Percentiles rank a stretch among this genome's conserved stretches.
Conservation (phyloP, 176 grass and related monocot genomes). For the Rhynchospora pubera region DNA sequence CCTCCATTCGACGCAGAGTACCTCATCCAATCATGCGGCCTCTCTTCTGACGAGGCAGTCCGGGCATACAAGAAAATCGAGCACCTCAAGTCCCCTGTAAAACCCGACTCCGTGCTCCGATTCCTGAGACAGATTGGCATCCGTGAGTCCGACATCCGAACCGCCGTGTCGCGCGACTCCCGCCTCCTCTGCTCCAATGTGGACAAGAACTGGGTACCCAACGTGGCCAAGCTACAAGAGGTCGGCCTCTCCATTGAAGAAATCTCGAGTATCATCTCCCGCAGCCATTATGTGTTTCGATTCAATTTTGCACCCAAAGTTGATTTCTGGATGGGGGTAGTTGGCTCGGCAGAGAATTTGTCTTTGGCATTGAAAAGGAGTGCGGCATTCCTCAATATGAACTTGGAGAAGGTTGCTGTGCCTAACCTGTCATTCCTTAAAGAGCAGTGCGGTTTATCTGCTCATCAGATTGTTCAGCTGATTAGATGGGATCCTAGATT, state of each 20-base stretch:
- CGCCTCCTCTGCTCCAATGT: background rate
- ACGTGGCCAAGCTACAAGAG: background rate
- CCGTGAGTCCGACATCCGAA: background rate
- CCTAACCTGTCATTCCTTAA: background rate
- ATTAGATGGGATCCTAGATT: background rate
- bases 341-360: slow-evolving; percentile 1
- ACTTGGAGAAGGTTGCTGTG: background rate
- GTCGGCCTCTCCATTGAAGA: background rate
- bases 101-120: background rate
- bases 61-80: background rate
- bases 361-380: background rate
- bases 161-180: background rate
- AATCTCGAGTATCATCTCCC: background rate
- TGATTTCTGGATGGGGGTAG: slow-evolving; percentile 23
- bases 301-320: slow-evolving; percentile 13
- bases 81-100: background rate
- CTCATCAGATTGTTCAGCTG: slow-evolving; percentile 8
- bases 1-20: background rate
- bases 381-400: background rate
- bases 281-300: background rate
- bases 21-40: background rate
- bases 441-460: slow-evolving; percentile 10
- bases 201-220: background rate
- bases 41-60: background rate
- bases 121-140: background rate